Percentiles rank a stretch among this genome's conserved stretches.
These are phyloP conservation scores for Nemania sp. DNA, from an alignment of 2,329 filamentous ascomycete genomes.

Conservation along the genomic window DNA sequence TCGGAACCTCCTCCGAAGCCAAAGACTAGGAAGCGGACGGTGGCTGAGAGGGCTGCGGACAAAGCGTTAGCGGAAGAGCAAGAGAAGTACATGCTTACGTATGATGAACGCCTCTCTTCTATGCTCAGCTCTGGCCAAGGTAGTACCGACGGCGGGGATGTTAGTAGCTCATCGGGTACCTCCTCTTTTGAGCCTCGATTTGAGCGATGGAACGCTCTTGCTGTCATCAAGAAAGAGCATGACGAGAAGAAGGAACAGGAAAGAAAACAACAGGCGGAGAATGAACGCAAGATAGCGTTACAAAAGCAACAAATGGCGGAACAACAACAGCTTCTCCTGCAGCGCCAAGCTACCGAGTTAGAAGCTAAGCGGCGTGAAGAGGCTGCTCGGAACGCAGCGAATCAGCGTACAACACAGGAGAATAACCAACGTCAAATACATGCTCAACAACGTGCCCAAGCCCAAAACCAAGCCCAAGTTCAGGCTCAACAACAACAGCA, in stretches of 20 bases:
- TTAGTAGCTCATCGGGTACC: conserved; percentile 72
- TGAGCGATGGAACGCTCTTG: conserved; percentile 88
- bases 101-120: conserved; percentile 79
- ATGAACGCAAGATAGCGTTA: conserved; percentile 56
- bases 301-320: conserved; percentile 51
- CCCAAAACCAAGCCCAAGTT: conserved; percentile 8
- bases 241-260: conserved; percentile 78
- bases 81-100: conserved; percentile 89
- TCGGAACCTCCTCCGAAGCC: conserved; percentile 76
- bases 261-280: conserved; percentile 68
- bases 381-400: conserved; percentile 20
- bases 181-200: conserved; percentile 84
- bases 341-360: conserved; percentile 39
- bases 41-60: conserved; percentile 92
- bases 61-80: conserved; percentile 88
- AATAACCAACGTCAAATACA: conserved; percentile 20
- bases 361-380: conserved; percentile 32
- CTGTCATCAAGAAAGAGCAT: conserved; percentile 78
- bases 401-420: conserved; percentile 17
- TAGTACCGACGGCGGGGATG: conserved; percentile 64
- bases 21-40: conserved; percentile 89
- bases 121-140: conserved; percentile 61
- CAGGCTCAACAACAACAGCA: background rate
- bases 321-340: conserved; percentile 44
- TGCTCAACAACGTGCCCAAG: conserved; percentile 22